phyloP scores from a whole-genome alignment of 2,329 filamentous ascomycete species.

The Aspergillus aculeatinus region DNA sequence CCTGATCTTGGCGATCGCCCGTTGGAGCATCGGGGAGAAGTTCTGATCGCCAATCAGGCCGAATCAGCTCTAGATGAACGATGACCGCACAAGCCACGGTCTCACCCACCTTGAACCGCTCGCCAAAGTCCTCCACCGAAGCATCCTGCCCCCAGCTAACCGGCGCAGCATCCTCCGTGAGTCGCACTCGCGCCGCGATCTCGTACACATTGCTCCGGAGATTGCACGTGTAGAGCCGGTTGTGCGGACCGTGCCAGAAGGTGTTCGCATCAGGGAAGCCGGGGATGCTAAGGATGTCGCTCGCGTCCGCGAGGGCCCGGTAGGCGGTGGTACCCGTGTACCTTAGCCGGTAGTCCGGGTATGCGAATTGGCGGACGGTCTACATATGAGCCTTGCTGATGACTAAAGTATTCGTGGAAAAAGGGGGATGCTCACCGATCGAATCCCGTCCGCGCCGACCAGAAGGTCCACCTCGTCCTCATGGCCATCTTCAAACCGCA shows the following conservation, averaged over 20 bases:
- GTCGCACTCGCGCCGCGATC: constrained; percentile 7
- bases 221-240: constrained; percentile 17
- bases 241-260: constrained; percentile 16
- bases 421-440: constrained; percentile 5
- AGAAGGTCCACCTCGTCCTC: constrained; percentile 11
- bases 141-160: constrained; percentile 17
- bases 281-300: constrained; percentile 9
- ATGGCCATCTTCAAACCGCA: constrained; percentile 10
- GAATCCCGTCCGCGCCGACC: constrained; percentile 17
- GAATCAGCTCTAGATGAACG: too few species aligned
- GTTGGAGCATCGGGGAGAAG: constrained; percentile 7
- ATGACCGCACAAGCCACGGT: too few species aligned
- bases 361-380: constrained; percentile 14
- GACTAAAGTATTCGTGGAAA: neutral
- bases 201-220: constrained; percentile 14
- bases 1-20: constrained; percentile 8
- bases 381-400: neutral
- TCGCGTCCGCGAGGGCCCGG: constrained; percentile 10
- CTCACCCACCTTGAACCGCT: constrained; percentile 8
- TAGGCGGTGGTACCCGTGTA: constrained; percentile 17
- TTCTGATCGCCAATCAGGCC: neutral
- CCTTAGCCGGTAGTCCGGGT: constrained; percentile 11
- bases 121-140: constrained; percentile 9
- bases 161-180: neutral
- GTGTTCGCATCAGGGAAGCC: constrained; percentile 13